Evolutionary conservation across 441 rosid genomes (phyloP), one percentile per base, ranked within the genome.

Genomic region (Mallotus japonicus): DNA sequence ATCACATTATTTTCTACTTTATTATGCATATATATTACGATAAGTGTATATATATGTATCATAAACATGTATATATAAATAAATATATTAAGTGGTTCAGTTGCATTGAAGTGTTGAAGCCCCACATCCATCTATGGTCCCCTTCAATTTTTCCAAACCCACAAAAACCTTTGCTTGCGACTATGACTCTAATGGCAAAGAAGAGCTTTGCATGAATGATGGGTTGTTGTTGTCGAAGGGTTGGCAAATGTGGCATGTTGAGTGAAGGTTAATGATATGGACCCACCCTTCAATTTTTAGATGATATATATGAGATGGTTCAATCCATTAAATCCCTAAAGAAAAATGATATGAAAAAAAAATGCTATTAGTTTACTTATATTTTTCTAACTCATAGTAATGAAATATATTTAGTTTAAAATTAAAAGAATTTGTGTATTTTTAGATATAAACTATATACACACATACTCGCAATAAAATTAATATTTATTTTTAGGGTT

Each of bases 141-240:
- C 87, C 79, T 1, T 8, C 17, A 1, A 54, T 54, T 56, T 42
- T 68, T 53, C 54, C 65, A 54, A 78, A 76, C 70, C 76, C 84
- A 77, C 81, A 72, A 73, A 44, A 49, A 63, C 76, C 79, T 77
- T 69, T 64, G 70, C 46, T 76, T 28, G 40, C 6, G 82, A 85
- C 50, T 54, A 50, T 22, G 88, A 83, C 85, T 80, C 76, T 65
- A 84, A 78, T 83, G 91, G 85, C 81, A 73, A 80, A 71, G 78
- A 81, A 70, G 68, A 65, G 55, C 72, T 77, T 73, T 76, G 82
- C 65, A 65, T 73, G 78, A 77, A 81, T 72, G 83, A 81, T 77
- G 67, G 77, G 77, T 75, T 65, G 49, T 65, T 71, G 72, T 71
- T 62, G 46, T 66, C 69, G 58, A 70, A 66, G 75, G 67, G 80